Percentiles rank a stretch among this genome's conserved stretches.
phyloP scores from a whole-genome alignment of 2,329 filamentous ascomycete species.

The Aschersonia sp. region DNA sequence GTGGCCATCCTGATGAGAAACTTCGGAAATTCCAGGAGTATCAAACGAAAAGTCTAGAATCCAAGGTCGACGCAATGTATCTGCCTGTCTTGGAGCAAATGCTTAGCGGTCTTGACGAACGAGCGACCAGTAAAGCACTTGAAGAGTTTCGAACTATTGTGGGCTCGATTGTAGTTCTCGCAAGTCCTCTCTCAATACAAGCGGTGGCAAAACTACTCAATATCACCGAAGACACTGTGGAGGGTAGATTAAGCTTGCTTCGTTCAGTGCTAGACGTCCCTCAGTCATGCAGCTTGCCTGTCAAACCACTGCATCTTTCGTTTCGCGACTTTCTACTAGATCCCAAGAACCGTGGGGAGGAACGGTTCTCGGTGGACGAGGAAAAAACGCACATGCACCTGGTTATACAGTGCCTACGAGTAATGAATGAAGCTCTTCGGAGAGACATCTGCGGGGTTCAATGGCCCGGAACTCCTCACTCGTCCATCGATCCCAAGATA shows the following conservation, averaged over 20 bases:
- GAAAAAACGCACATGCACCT: background rate
- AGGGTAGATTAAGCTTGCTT: background rate
- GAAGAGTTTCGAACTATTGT: background rate
- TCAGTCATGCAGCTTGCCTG: background rate
- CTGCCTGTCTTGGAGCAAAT: background rate
- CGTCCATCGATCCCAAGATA: background rate
- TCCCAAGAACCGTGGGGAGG: background rate
- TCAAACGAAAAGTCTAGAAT: background rate
- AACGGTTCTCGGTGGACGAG: background rate
- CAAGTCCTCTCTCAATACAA: background rate
- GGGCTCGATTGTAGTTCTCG: background rate
- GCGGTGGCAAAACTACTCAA: background rate
- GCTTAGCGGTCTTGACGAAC: background rate
- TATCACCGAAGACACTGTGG: background rate
- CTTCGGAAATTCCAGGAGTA: background rate
- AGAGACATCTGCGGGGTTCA: background rate
- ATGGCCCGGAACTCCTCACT: background rate
- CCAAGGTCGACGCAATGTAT: background rate
- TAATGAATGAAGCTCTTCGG: background rate
- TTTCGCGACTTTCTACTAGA: constrained; percentile 1
- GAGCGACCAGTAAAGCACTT: no score
- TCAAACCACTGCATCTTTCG: background rate
- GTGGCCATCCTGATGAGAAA: background rate
- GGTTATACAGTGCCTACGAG: background rate
- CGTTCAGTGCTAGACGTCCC: background rate